A percentile compares a stretch with the other conserved stretches of the same genome.
Evolutionary conservation across 2,329 filamentous ascomycete species (phyloP).

Genomic region (Uncinocarpus reesii): DNA sequence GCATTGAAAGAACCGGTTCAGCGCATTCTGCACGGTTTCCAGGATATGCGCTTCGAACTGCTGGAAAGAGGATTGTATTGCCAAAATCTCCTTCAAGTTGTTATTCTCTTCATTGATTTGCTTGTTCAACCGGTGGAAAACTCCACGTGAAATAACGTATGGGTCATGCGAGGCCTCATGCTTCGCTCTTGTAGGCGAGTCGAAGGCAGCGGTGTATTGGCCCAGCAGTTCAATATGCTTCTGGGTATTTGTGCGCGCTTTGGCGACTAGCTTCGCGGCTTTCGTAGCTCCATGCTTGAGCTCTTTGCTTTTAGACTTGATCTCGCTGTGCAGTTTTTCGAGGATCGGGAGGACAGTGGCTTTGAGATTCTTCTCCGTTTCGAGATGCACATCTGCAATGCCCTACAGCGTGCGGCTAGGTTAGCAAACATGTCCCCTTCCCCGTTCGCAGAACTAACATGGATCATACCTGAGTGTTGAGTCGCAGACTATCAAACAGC

Average conservation of each 20-base stretch:
- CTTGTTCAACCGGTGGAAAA: constrained; percentile 74
- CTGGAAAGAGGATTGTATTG: constrained; percentile 82
- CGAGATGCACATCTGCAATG: constrained; percentile 75
- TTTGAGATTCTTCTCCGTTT: constrained; percentile 86
- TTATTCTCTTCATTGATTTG: constrained; percentile 95
- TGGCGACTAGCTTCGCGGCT: constrained; percentile 81
- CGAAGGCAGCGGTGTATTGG: constrained; percentile 69
- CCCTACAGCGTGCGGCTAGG: constrained; percentile 41
- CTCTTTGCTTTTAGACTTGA: constrained; percentile 94
- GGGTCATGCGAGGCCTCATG: constrained; percentile 68
- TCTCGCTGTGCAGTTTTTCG: constrained; percentile 83
- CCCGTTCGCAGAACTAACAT: not conserved
- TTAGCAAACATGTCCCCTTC: not conserved
- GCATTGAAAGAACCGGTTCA: constrained; percentile 74
- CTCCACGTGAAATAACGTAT: constrained; percentile 72
- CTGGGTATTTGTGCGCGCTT: constrained; percentile 73
- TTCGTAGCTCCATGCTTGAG: constrained; percentile 70
- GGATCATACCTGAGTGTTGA: constrained; percentile 64
- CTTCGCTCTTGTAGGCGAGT: constrained; percentile 58
- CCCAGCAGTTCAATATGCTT: constrained; percentile 93
- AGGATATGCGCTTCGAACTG: constrained; percentile 81
- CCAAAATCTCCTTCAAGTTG: constrained; percentile 80
- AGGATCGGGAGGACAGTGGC: constrained; percentile 76
- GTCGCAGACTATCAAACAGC: constrained; percentile 86
- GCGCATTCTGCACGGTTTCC: constrained; percentile 66